phyloP scores from a whole-genome alignment of 169 alveolate species.

The Plasmodium gallinaceum region DNA sequence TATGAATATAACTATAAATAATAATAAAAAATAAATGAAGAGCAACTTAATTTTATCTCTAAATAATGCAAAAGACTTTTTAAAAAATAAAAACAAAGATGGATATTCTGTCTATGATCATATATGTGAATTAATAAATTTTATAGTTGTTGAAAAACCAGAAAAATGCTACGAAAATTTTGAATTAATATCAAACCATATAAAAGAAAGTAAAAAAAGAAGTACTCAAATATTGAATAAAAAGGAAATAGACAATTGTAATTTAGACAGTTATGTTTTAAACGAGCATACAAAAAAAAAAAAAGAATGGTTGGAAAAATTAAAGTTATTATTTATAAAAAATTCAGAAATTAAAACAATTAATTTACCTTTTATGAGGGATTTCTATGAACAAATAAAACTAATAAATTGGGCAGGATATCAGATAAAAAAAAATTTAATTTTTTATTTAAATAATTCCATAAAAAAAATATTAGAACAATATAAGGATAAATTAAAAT shows the following conservation, averaged over 20 bases:
- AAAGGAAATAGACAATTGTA: conserved; percentile 2
- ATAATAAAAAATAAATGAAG: conserved; percentile 11
- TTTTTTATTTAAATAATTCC: conserved; percentile 29
- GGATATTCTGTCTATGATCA: conserved; percentile 62
- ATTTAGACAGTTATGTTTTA: conserved; percentile 42
- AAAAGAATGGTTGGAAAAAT: conserved; percentile 57
- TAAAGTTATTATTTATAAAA: conserved; percentile 10
- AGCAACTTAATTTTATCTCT: conserved; percentile 36
- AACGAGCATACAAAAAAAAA: conserved; percentile 30
- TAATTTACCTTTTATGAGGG: conserved; percentile 29
- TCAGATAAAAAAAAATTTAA: conserved; percentile 23
- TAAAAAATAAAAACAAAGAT: conserved; percentile 42
- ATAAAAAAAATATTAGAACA: conserved; percentile 33
- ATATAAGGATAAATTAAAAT: conserved; percentile 32
- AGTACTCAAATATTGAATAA: not conserved
- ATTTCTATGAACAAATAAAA: conserved; percentile 42
- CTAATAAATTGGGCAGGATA: conserved; percentile 75
- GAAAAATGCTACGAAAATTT: conserved; percentile 53
- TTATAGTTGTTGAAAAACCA: conserved; percentile 61
- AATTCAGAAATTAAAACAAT: not conserved
- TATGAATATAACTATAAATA: not conserved
- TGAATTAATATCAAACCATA: conserved; percentile 61
- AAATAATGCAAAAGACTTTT: conserved; percentile 66
- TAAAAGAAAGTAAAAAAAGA: conserved; percentile 52
- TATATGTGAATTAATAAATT: conserved; percentile 46